Evolutionary conservation across 1,284 basidiomycete species (phyloP).

Genomic region (Ganoderma resinaceum): DNA sequence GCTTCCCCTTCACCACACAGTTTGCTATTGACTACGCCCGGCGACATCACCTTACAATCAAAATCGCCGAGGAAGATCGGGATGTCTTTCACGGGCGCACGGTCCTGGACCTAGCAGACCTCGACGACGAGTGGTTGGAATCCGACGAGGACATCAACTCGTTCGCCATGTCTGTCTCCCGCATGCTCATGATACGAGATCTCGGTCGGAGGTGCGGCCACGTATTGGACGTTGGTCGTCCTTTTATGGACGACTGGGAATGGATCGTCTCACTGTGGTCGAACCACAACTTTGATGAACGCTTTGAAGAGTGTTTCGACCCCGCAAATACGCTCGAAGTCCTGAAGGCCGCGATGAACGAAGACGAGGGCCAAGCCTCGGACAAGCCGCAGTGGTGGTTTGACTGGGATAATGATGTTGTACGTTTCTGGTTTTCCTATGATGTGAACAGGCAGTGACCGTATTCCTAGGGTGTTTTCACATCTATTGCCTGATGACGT

Average conservation of each 20-base stretch:
- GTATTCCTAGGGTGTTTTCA: not conserved
- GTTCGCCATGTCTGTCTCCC: not conserved
- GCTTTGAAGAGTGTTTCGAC: not conserved
- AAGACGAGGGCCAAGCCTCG: not conserved
- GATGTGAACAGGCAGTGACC: not conserved
- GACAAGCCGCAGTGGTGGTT: slow-evolving; percentile 2
- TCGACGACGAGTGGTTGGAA: not conserved
- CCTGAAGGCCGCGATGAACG: slow-evolving; percentile 2
- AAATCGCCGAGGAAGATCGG: not conserved
- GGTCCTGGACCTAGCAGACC: not conserved
- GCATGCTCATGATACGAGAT: not conserved
- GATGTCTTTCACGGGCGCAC: not conserved
- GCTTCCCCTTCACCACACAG: not conserved
- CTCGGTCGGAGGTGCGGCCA: not conserved
- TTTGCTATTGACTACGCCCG: not conserved
- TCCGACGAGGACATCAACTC: not conserved
- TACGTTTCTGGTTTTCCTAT: not conserved
- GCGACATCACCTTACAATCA: not conserved
- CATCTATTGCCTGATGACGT: not conserved
- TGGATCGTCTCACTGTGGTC: slow-evolving; percentile 3
- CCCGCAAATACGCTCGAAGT: not conserved
- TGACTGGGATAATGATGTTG: not conserved
- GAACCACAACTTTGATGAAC: not conserved
- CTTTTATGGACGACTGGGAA: not conserved
- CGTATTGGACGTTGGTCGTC: not conserved